A percentile compares a stretch with the other conserved stretches of the same genome.
These are phyloP conservation scores for Leptodontidium sp. DNA, from an alignment of 2,329 filamentous ascomycete genomes.

Conservation along the genomic window DNA sequence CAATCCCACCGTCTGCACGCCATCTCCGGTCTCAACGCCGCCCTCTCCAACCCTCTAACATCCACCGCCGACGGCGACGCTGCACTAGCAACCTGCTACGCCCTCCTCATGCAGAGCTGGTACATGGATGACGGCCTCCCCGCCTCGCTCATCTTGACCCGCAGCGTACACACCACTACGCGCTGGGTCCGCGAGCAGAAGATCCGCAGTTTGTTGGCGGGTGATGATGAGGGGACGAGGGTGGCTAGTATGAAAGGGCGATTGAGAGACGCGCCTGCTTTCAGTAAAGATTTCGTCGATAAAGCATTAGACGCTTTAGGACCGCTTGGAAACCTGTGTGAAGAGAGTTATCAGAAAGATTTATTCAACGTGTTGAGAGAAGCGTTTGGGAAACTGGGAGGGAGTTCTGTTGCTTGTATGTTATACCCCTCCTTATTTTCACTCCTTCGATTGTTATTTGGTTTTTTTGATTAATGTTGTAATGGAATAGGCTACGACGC, in stretches of 20 bases:
- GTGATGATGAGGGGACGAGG: constrained; percentile 59
- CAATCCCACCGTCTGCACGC: constrained; percentile 30
- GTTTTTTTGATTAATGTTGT: too few relatives aligned
- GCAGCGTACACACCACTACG: constrained; percentile 62
- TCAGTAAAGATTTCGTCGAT: constrained; percentile 43
- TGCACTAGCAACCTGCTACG: constrained; percentile 58
- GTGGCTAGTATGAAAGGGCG: constrained; percentile 51
- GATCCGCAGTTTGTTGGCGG: constrained; percentile 49
- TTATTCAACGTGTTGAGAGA: constrained; percentile 53
- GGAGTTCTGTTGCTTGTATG: constrained; percentile 49
- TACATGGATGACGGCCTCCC: constrained; percentile 64
- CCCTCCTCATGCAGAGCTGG: constrained; percentile 65
- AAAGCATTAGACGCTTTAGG: constrained; percentile 42
- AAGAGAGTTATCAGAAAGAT: neutral
- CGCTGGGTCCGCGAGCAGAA: constrained; percentile 60
- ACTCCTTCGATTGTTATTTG: neutral
- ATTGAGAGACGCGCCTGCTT: constrained; percentile 23
- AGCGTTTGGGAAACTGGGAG: constrained; percentile 55
- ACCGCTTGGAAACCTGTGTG: neutral
- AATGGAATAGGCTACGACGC: constrained; percentile 19
- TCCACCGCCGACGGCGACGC: constrained; percentile 27
- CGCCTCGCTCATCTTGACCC: constrained; percentile 68
- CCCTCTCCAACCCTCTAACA: constrained; percentile 19
- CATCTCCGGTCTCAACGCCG: constrained; percentile 31
- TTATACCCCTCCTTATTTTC: neutral